Evolutionary conservation across 2,329 filamentous ascomycete genomes (phyloP), one percentile per base, ranked within the genome.

Genomic region (Lithohypha guttulata): DNA sequence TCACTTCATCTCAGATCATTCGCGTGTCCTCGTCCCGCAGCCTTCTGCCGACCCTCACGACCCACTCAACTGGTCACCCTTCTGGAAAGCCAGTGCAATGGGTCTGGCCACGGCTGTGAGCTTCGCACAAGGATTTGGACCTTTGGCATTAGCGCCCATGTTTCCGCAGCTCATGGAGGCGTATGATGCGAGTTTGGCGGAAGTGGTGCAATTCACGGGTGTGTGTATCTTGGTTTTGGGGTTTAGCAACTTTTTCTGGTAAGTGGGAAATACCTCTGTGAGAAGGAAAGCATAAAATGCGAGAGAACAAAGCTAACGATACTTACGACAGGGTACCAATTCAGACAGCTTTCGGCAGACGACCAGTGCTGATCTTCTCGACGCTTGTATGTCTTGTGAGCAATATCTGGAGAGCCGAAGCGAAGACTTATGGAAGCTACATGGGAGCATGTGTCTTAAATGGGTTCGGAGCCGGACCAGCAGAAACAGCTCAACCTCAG

Each of bases 401-500:
- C 11, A 66, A 63, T 17, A 71, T 76, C 43, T 76, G 71, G 74
- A 65, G 74, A 45, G 76, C 75, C 0, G 60, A 59, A 34, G 74
- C 77, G 4, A 68, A 60, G 11, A 66, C 64, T 0, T 80, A 81
- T 51, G 59, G 61, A 35, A 73, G 69, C 34, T 80, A 79, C 52
- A 77, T 81, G 73, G 77, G 73, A 3, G 75, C 69, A 34, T 76
- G 63, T 41, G 62, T 75, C 10, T 60, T 80, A 5, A 78, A 78
- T 51, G 76, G 76, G 0, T 65, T 79, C 30, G 75, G 71, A 4
- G 73, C 74, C 34, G 76, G 74, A 1, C 74, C 76, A 4, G 69
- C 71, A 2, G 75, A 81, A 59, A 78, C 73, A 0, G 66, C 73
- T 2, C 72, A 75, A 58, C 75, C 75, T 1, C 67, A 70, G 20